A percentile compares a stretch with the other conserved stretches of the same genome.
Evolutionary conservation across 2,329 filamentous ascomycete genomes (phyloP).

Genomic region (Colletotrichum tropicicola): DNA sequence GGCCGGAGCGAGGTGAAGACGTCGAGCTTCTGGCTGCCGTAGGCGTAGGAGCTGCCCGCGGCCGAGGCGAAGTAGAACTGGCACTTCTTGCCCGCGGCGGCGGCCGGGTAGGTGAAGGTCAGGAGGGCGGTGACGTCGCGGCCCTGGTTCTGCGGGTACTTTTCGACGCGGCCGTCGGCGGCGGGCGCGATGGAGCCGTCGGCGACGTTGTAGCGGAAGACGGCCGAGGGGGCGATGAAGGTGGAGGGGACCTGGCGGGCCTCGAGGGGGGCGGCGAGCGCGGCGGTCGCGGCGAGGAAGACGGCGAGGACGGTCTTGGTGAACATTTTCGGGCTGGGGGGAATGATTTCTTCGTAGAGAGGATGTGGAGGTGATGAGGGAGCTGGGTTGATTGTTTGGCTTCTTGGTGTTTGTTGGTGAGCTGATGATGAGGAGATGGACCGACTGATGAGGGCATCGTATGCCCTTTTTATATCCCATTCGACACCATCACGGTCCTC

Average conservation of each 20-base stretch:
- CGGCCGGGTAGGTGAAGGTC: slow-evolving; percentile 38
- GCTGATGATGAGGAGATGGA: neutral
- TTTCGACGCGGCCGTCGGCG: slow-evolving; percentile 30
- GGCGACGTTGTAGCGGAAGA: slow-evolving; percentile 35
- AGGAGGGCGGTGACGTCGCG: slow-evolving; percentile 40
- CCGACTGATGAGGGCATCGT: neutral
- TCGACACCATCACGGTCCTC: neutral
- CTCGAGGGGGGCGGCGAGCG: slow-evolving; percentile 34
- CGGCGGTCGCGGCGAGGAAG: slow-evolving; percentile 31
- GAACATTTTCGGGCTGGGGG: slow-evolving; percentile 36
- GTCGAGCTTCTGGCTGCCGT: slow-evolving; percentile 37
- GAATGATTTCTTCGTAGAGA: neutral
- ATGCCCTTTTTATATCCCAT: neutral
- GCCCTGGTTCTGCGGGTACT: slow-evolving; percentile 34
- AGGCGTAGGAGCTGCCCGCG: slow-evolving; percentile 15
- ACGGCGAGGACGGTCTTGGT: slow-evolving; percentile 34
- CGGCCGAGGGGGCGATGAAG: slow-evolving; percentile 35
- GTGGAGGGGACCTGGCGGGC: slow-evolving; percentile 9
- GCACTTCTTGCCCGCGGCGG: slow-evolving; percentile 35
- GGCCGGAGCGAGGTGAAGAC: slow-evolving; percentile 36
- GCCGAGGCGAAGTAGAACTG: slow-evolving; percentile 37
- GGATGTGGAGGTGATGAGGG: no score
- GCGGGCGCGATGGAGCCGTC: slow-evolving; percentile 34
- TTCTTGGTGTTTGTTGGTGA: neutral
- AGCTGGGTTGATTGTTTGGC: neutral